Evolutionary conservation across 2,329 filamentous ascomycete species (phyloP), one percentile per base, ranked within the genome.

Genomic region (Pseudocercospora ulei): DNA sequence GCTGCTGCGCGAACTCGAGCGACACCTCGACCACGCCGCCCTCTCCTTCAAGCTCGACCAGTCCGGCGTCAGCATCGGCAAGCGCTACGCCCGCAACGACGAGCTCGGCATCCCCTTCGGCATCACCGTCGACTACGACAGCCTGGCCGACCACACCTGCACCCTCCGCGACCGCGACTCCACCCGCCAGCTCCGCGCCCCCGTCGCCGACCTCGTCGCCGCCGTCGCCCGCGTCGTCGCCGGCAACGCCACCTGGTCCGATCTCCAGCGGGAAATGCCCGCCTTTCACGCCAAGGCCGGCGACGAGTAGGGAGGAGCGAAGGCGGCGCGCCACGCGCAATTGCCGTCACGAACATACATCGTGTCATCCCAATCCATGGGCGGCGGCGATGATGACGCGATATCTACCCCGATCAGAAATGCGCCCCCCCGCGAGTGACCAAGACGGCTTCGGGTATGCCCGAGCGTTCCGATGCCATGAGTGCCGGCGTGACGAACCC

Each of bases 41-140:
- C 71, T 96, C 39, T 85, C 85, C 27, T 92, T 76, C 69, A 80
- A 83, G 45, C 75, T 95, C 23, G 90, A 96, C 58, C 83, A 90
- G 62, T 92, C 84, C 8, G 84, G 81, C 17, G 86, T 87, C 46
- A 86, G 79, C 47, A 96, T 96, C 54, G 88, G 88, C 61, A 94
- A 93, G 72, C 81, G 88, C 38, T 96, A 93, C 65, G 78, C 82
- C 59, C 79, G 90, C 56, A 95, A 95, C 61, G 88, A 96, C 63
- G 88, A 96, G 67, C 75, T 95, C 43, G 90, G 88, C 56, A 96
- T 90, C 28, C 85, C 88, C 5, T 79, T 95, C 49, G 88, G 86
- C 59, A 79, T 96, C 62, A 96, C 88, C 0, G 76, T 96, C 44
- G 88, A 96, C 63, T 96, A 95, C 73, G 84, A 96, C 70, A 92